Evolutionary conservation across 129 eudicot genomes (phyloP), one percentile per base, ranked within the genome.

Genomic region (Arctium lappa): DNA sequence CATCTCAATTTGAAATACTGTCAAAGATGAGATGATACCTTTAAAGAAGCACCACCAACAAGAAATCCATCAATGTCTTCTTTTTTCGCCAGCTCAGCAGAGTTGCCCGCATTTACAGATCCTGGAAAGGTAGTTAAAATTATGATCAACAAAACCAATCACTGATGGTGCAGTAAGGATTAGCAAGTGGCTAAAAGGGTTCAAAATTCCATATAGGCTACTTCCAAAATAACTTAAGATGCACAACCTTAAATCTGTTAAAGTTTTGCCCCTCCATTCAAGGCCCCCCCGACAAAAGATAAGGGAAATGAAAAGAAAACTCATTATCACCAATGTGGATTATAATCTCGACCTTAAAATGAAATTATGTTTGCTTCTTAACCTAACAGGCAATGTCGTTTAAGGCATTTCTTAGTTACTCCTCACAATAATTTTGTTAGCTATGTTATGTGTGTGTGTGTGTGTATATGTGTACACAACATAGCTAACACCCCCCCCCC

Each of bases 41-140:
- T 94, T 8, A 94, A 86, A 81, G 98, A 94, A 82, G 98, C 98
- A 79, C 98, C 98, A 72, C 98, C 98, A 15, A 94, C 98, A 36
- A 94, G 98, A 74, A 94, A 94, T 13, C 98, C 98, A 79, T 94
- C 98, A 65, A 94, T 92, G 83, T 94, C 98, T 81, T 92, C 98
- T 89, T 92, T 39, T 46, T 92, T 92, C 13, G 98, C 98, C 78
- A 94, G 93, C 33, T 94, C 97, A 73, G 98, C 92, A 18, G 88
- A 92, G 88, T 94, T 94, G 74, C 91, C 94, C 1, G 94, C 98
- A 77, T 95, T 95, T 69, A 95, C 99, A 78, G 99, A 93, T 80
- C 99, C 99, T 95, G 92, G 65, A 32, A 48, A 71, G 72, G 72
- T 3, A 37, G 63, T 60, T 40, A 5, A 44, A 73, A 10, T 39